Evolutionary conservation across 106 monocot genomes (phyloP), one percentile per base, ranked within the genome.

Genomic region (Agapanthus africanus): DNA sequence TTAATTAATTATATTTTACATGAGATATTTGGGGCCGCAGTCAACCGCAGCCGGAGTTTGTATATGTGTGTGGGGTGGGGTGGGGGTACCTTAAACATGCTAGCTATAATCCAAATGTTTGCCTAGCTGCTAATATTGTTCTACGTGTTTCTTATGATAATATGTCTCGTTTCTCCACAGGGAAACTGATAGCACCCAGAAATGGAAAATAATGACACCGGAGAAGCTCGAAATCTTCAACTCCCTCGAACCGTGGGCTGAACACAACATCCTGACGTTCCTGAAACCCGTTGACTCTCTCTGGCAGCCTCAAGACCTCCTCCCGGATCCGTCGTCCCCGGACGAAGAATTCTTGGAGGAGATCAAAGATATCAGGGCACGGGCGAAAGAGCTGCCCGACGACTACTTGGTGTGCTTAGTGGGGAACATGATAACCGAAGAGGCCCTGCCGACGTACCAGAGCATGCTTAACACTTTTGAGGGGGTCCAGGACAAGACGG

Each of bases 281-380:
- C 40, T 74, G 38, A 74, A 74, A 37, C 74, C 74, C 14, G 67
- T 74, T 0, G 74, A 74, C 7, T 2, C n/a, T 2, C 30, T 28
- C 1, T 74, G 74, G 74, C 74, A 74, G 67, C 74, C 74, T 34
- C 67, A 66, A 19, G 74, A 74, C 40, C 33, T 74, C 31, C 67
- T 74, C 40, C 67, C 66, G 16, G 36, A 66, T 21, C 28, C 71
- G 1, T 22, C 60, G 1, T 71, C 41, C 11, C 16, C 22, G 14
- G 42, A 66, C 32, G 74, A 74, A 7, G 66, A 52, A 14, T 74
- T 67, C 66, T 36, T 39, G 37, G 67, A 50, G 8, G 19, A 7
- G 15, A 28, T 65, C 16, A 33, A 15, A 18, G 74, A 74, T 7
- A 26, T 74, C 6, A 52, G 66, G 16, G 54, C 6, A 39, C 50